These are phyloP conservation scores for Fusarium solani-melongenae DNA, from an alignment of 2,329 filamentous ascomycete species.

Conservation along the genomic window DNA sequence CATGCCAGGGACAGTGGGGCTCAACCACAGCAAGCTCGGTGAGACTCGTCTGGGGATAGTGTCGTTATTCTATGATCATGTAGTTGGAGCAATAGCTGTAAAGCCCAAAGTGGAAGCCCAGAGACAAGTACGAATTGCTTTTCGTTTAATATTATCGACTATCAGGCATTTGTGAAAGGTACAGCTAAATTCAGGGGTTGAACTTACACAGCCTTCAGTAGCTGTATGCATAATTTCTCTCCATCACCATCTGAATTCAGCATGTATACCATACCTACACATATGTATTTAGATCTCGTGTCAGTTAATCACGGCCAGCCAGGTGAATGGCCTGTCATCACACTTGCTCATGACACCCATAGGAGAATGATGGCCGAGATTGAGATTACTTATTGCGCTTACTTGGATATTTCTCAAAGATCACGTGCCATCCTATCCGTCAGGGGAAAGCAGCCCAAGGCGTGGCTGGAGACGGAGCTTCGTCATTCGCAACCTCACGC, in stretches of 20 bases:
- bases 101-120: not conserved
- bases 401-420: slow-evolving; percentile 42
- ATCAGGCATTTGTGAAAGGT: not conserved
- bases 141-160: not conserved
- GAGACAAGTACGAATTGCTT: not conserved
- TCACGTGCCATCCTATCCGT: slow-evolving; percentile 23
- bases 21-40: slow-evolving; percentile 41
- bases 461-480: slow-evolving; percentile 44
- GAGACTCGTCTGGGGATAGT: slow-evolving; percentile 40
- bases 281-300: not conserved
- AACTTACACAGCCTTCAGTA: not conserved
- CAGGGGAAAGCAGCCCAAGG: slow-evolving; percentile 40
- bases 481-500: slow-evolving; percentile 42
- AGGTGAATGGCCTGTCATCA: not conserved
- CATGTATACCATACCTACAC: not conserved
- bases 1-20: slow-evolving; percentile 37
- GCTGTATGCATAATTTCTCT: not conserved
- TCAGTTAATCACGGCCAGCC: not conserved
- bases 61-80: not conserved
- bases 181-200: not conserved
- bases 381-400: slow-evolving; percentile 38
- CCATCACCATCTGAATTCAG: not conserved
- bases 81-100: not conserved
- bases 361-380: not conserved
- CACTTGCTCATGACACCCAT: not conserved